Base-by-base conservation (phyloP, 164 flowering plant species). In the Taxillus chinensis region DNA sequence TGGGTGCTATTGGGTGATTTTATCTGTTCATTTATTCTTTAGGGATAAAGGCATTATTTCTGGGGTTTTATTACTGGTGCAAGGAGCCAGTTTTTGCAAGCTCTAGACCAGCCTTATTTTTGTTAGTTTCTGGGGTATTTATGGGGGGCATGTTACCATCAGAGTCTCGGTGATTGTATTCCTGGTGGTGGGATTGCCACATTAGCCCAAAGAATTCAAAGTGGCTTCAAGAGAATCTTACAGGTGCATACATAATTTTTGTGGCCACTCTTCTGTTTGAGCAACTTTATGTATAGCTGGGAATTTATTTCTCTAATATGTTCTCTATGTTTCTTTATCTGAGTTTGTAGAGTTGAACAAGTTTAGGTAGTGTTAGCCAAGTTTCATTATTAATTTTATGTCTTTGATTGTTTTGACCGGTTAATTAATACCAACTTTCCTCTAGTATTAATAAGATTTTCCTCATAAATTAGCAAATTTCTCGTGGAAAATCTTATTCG, bases 131-230 rank as follows among this genome's bases (percentile, higher is more conserved):
- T 59, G 77, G 71, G 74, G 72, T 63, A 57, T 27, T 27, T 27
- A 87, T 92, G 96, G 84, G 82, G 14, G 64, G 77, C 14, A 14
- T 75, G 41, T 63, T 63, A 43, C 77, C 75, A 64, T 68, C 81
- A 1, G 84, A 83, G 38, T 71, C 87, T 15, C 74, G 82, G 61
- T 77, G 82, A 43, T 54, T 73, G 66, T 85, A 85, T 66, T 85
- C 90, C 37, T 85, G 90, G 90, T 85, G 87, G 87, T 85, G 90
- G 90, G 84, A 82, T 61, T 83, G 87, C 76, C 90, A 85, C 77
- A 79, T 65, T 64, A 79, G 82, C 70, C 90, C 90, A 9, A 85
- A 81, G 76, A 85, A 80, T 66, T 85, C 90, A 46, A 85, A 83
- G 79, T 85, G 90, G 90, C 87, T 85, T 64, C 84, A 81, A 62